Evolutionary conservation across 2,329 filamentous ascomycete species (phyloP), one percentile per base, ranked within the genome.

Genomic region (Xylaria sp.): DNA sequence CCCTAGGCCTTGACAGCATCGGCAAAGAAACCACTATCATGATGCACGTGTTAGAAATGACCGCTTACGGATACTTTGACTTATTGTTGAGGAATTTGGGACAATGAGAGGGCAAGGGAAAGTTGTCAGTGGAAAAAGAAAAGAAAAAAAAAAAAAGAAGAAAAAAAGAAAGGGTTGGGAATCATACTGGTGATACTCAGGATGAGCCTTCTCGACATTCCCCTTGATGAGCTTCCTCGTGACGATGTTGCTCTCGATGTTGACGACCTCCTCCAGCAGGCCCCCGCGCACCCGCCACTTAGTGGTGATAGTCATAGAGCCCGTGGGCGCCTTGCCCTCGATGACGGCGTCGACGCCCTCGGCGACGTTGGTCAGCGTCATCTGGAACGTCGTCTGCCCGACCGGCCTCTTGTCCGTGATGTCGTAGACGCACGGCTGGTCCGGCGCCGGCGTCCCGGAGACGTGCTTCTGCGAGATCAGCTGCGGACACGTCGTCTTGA

Each of bases 321-420:
- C 75, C 25, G 72, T 75, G 10, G 74, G 74, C 15, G 72, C 64
- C 42, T 58, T 69, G 58, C 73, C 75, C 27, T 75, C 73, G 33
- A 75, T 69, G 29, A 70, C 39, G 36, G 73, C 68, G 62, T 75
- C 72, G 57, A 76, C 65, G 38, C 76, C 75, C 11, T 71, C 69
- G 1, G 50, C 31, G 2, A 65, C 68, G 72, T 74, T 73, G 38
- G 72, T 73, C 36, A 77, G 71, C 64, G 74, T 75, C 56, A 76
- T 64, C 36, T 42, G 61, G 70, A 71, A 75, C 5, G 67, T 75
- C 20, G 69, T 75, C 58, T 73, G 63, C 82, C 65, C 83, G 57
- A 83, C 81, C 29, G 90, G 79, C 62, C 71, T 69, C 42, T 69
- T 71, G 68, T 75, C 74, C 49, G 68, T 70, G 51, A 76, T 72